These are phyloP conservation scores for Lodderomyces beijingensis DNA, from an alignment of 1,139 yeast genomes.

Conservation along the genomic window DNA sequence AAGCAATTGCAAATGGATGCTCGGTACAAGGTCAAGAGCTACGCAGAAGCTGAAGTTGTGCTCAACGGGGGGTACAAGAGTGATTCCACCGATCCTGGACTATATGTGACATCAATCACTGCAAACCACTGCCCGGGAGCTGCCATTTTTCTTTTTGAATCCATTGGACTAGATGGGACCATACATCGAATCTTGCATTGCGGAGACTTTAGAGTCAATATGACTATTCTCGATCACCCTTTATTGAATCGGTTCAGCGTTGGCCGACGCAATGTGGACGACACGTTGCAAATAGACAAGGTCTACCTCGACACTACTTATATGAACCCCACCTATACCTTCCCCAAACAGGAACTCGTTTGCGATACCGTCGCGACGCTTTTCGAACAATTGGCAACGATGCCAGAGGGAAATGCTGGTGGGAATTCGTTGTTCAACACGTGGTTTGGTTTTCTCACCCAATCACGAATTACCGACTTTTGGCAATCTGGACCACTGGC, in stretches of 20 bases:
- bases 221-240: constrained; percentile 36
- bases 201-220: constrained; percentile 83
- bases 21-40: constrained; percentile 26
- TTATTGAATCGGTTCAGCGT: constrained; percentile 30
- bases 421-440: constrained; percentile 22
- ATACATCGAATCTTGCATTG: constrained; percentile 61
- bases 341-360: constrained; percentile 74
- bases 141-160: constrained; percentile 69
- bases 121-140: constrained; percentile 99
- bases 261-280: constrained; percentile 7
- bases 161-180: constrained; percentile 25
- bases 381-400: constrained; percentile 34
- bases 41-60: constrained; percentile 8
- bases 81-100: constrained; percentile 28
- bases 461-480: constrained; percentile 46
- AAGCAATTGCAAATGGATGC: constrained; percentile 42
- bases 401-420: constrained; percentile 20
- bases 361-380: constrained; percentile 55
- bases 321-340: constrained; percentile 64
- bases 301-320: constrained; percentile 88
- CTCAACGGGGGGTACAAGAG: constrained; percentile 13
- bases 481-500: constrained; percentile 8
- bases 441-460: constrained; percentile 37
- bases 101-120: constrained; percentile 61
- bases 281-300: constrained; percentile 31